A percentile compares a stretch with the other conserved stretches of the same genome.
These are phyloP conservation scores for Neopestalotiopsis sp. DNA, from an alignment of 2,329 filamentous ascomycete genomes.

Conservation along the genomic window DNA sequence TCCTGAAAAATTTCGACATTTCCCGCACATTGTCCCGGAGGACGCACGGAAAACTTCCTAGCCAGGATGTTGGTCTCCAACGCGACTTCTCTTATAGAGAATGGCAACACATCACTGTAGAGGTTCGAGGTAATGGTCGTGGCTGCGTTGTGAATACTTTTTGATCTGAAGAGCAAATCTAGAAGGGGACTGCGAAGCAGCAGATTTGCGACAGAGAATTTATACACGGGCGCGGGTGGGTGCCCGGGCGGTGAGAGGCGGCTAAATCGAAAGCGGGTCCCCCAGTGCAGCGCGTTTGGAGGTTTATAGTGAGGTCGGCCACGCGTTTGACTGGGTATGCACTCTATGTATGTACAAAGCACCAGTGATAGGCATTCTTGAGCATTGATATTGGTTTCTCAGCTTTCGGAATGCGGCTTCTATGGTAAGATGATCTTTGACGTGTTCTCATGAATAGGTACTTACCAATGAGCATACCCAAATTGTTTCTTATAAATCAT, in stretches of 20 bases:
- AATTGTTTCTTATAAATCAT: too few relatives aligned
- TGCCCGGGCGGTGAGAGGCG: background rate
- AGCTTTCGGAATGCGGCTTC: background rate
- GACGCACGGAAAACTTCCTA: constrained; percentile 66
- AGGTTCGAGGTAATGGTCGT: constrained; percentile 64
- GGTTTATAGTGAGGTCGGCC: background rate
- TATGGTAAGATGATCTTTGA: too few relatives aligned
- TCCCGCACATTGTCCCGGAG: constrained; percentile 53
- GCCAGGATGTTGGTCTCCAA: constrained; percentile 65
- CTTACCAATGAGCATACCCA: too few relatives aligned
- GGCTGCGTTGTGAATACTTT: constrained; percentile 66
- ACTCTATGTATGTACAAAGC: background rate
- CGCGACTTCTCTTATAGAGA: constrained; percentile 56
- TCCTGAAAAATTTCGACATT: constrained; percentile 65
- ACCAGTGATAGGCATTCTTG: background rate
- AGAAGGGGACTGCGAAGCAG: constrained; percentile 26
- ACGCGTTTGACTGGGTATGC: background rate
- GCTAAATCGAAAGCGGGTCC: background rate
- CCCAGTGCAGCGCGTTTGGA: background rate
- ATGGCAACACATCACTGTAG: constrained; percentile 70
- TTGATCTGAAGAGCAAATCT: constrained; percentile 62
- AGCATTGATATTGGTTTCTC: too few relatives aligned
- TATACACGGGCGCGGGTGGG: background rate
- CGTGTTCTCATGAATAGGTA: too few relatives aligned
- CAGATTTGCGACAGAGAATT: background rate